Percentiles rank a stretch among this genome's conserved stretches.
These are phyloP conservation scores for Escovopsis sp. DNA, from an alignment of 2,329 filamentous ascomycete genomes.

Conservation along the genomic window DNA sequence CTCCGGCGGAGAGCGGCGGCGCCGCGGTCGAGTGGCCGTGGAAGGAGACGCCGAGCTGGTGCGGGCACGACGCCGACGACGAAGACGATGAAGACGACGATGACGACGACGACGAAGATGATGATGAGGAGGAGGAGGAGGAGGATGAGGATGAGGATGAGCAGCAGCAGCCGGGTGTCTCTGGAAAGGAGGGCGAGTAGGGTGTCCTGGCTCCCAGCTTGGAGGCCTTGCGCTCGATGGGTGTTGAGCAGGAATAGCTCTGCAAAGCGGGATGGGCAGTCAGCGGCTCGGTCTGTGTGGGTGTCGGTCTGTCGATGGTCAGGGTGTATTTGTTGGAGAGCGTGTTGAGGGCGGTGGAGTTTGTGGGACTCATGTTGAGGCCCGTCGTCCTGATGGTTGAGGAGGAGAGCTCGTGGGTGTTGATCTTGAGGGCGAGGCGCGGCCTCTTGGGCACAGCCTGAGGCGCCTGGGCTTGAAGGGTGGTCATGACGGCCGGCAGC, in stretches of 20 bases:
- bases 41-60: conserved; percentile 29
- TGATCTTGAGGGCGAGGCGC: conserved; percentile 41
- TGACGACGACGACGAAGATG: too few species aligned
- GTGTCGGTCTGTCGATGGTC: conserved; percentile 44
- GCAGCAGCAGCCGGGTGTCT: conserved; percentile 26
- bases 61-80: too few species aligned
- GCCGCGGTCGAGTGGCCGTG: conserved; percentile 46
- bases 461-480: conserved; percentile 15
- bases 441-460: conserved; percentile 29
- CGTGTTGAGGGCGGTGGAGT: conserved; percentile 50
- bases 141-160: too few species aligned
- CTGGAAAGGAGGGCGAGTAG: conserved; percentile 31
- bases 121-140: too few species aligned
- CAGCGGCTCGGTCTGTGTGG: conserved; percentile 29
- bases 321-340: conserved; percentile 50
- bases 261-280: conserved; percentile 33
- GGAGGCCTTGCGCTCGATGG: conserved; percentile 15
- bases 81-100: conserved; percentile 34
- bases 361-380: conserved; percentile 34
- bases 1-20: conserved; percentile 40
- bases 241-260: conserved; percentile 17
- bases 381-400: conserved; percentile 17
- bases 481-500: conserved; percentile 15
- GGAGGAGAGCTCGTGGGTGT: conserved; percentile 21
- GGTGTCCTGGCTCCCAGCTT: conserved; percentile 27